Evolutionary conservation across 163 green algal genomes (phyloP), one percentile per base, ranked within the genome.

Genomic region (Scenedesmus sp.): DNA sequence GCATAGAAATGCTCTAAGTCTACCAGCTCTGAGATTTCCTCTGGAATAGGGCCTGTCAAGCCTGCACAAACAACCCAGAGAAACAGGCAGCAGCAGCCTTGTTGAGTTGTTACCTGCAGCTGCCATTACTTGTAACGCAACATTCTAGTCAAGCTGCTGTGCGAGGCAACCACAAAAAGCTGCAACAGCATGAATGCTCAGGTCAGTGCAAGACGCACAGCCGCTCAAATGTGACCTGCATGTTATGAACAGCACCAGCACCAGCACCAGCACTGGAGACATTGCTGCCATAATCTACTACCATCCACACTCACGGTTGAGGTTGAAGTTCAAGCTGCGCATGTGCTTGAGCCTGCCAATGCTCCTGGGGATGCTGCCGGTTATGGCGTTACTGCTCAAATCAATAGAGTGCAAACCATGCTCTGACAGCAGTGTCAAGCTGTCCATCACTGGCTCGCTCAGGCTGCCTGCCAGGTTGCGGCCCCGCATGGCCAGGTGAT

Each of bases 301-400:
- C 22, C 18, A 12, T n/a, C 22, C 9, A 51, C 30, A 70, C 81
- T 86, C 49, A 86, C 81, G 35, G 82, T 87, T 87, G 9, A 76
- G 12, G 35, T 87, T 87, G 51, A 87, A n/a, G 82, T 87, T 87
- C 20, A 87, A n/a, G 53, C 15, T 87, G 51, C 24, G 30, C 24
- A 87, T 37, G 35, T 79, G 24, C n/a, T 0, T 46, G 53, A 87
- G 51, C 53, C 40, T 33, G 15, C 51, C 49, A 46, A 87, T 46
- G n/a, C 35, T 33, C 51, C 20, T 30, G 7, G 82, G 82, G 0
- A 87, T 79, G 82, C 6, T 76, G 82, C 82, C 82, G 0, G 16
- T 22, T 16, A 87, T 76, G 15, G 9, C 33, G 53, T 87, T 87
- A 33, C 49, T 78, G 51, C n/a, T 49, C n/a, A 87, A 46, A 20